These are phyloP conservation scores for Pelargonium cotyledonis DNA, from an alignment of 441 rosid genomes.

Conservation along the genomic window DNA sequence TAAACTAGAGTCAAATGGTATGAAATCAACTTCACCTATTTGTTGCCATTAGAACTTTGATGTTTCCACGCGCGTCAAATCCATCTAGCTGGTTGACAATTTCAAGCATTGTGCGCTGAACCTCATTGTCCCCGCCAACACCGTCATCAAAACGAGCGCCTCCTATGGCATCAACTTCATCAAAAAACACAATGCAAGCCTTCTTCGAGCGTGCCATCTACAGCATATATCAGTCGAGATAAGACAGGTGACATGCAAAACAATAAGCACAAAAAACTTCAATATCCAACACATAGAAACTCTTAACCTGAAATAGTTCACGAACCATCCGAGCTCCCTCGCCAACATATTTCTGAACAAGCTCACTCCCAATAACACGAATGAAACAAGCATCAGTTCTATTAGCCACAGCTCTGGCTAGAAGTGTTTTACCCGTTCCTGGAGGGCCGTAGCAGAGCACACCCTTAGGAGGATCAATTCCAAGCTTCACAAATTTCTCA, in stretches of 20 bases:
- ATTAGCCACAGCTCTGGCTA: conserved; percentile 97
- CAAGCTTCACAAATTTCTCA: conserved; percentile 95
- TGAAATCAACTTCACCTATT: conserved; percentile 41
- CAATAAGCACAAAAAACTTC: too few species aligned
- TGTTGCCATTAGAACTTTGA: conserved; percentile 95
- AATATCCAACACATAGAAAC: too few species aligned
- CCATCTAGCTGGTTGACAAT: conserved; percentile 98
- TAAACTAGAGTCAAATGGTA: too few species aligned
- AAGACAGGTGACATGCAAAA: too few species aligned
- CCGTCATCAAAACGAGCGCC: conserved; percentile 99
- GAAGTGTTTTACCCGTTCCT: conserved; percentile 68
- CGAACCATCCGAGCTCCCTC: conserved; percentile 99
- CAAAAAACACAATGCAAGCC: background rate
- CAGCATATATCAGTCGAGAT: too few species aligned
- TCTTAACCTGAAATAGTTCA: conserved; percentile 74
- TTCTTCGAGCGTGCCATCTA: background rate
- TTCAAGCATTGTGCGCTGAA: conserved; percentile 97
- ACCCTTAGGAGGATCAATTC: conserved; percentile 99
- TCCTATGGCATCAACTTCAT: conserved; percentile 94
- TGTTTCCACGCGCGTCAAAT: conserved; percentile 95
- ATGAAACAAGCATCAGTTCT: conserved; percentile 98
- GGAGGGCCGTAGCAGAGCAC: conserved; percentile 98
- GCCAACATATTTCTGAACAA: conserved; percentile 96
- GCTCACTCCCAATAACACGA: conserved; percentile 96
- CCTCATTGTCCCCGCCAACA: conserved; percentile 96